Base-by-base conservation (phyloP, 495 filamentous ascomycete species). In the Jackrogersella multiformis region DNA sequence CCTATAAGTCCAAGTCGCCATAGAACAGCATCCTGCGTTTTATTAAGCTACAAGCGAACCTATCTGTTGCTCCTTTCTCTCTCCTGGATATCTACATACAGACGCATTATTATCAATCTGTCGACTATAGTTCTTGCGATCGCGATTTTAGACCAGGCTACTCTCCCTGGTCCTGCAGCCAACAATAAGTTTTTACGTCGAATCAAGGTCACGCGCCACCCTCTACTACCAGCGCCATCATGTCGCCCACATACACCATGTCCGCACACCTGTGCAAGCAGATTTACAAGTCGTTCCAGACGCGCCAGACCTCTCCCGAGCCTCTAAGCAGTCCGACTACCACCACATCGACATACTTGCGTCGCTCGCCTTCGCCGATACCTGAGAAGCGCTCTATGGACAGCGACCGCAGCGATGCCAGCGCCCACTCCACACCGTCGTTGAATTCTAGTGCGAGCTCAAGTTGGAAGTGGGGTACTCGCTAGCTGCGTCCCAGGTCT, bases 211-310 rank as follows among this genome's bases (percentile, higher is more conserved):
- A 44, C 66, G 48, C 36, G 61, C 53, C 26, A 30, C 15, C 26
- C n/a, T 56, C 42, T 41, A 49, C 28, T 21, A 61, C 51, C 5
- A 18, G 32, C 51, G 32, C 30, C 66, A 75, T 48, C 46, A 84
- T 84, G 81, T 79, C 80, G 56, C 81, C 81, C 52, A 83, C 81
- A 12, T 80, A 84, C 73, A 84, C 81, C 51, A 83, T 84, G 80
- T 80, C 80, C 5, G 80, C 80, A 71, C 81, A 84, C 57, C 69
- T 84, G 70, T 83, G 81, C 79, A 81, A 79, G 71, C 72, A 83
- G 62, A 83, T 84, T 70, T 78, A 77, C 75, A 73, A 77, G 32
- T 82, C 81, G 4, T 82, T 79, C 77, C 79, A 80, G 52, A 74
- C 75, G 32, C 69, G 73, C 34, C 72, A 78, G 54, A 69, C 74